Evolutionary conservation across 2,329 filamentous ascomycete species (phyloP).

Genomic region (Ophiognomonia clavigignenti-juglandacearum): DNA sequence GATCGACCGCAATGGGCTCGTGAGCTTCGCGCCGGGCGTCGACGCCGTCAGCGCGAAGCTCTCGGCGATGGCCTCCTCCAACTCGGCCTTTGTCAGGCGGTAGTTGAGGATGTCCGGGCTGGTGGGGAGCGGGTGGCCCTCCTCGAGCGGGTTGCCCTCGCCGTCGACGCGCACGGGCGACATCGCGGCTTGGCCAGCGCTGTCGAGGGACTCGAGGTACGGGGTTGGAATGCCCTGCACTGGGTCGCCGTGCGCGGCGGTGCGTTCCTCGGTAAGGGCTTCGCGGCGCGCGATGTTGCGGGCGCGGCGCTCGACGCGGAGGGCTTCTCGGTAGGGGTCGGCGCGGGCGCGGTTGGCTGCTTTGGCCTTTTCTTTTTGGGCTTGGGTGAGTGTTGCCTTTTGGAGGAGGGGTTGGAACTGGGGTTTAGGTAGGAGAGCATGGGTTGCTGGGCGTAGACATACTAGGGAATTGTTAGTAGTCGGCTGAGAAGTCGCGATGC

Average conservation of each 20-base stretch:
- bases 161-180: conserved; percentile 33
- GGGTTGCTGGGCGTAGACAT: conserved; percentile 50
- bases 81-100: conserved; percentile 63
- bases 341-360: conserved; percentile 59
- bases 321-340: conserved; percentile 78
- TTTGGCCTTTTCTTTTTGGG: conserved; percentile 61
- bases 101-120: conserved; percentile 64
- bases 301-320: conserved; percentile 77
- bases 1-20: neutral
- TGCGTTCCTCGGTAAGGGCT: conserved; percentile 61
- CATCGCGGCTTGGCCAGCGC: conserved; percentile 44
- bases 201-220: conserved; percentile 78
- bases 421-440: conserved; percentile 32
- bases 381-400: conserved; percentile 57
- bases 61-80: conserved; percentile 60
- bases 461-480: conserved; percentile 36
- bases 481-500: too few species aligned
- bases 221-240: conserved; percentile 74
- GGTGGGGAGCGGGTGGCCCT: conserved; percentile 39
- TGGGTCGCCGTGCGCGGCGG: conserved; percentile 66
- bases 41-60: conserved; percentile 66
- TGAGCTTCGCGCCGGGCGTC: conserved; percentile 19
- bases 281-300: conserved; percentile 74
- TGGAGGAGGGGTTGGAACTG: conserved; percentile 57
- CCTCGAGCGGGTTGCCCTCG: conserved; percentile 35